Evolutionary conservation across 345 rosid genomes (phyloP).

Genomic region (Trapa bicornis): DNA sequence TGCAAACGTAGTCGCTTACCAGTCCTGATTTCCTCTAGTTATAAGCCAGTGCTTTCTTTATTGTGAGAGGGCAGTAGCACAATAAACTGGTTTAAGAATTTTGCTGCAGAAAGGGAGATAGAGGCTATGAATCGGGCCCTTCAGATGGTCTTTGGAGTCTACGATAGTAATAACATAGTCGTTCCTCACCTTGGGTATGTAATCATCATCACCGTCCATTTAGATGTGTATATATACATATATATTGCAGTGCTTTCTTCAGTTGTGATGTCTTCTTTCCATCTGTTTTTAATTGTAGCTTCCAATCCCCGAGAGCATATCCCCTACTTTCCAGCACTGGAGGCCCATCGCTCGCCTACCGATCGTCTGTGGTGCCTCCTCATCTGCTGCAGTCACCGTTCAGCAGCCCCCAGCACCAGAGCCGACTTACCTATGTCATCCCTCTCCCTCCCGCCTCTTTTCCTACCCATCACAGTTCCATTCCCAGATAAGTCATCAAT

Average conservation of each 20-base stretch:
- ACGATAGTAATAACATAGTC: slow-evolving; percentile 26
- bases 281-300: slow-evolving; percentile 18
- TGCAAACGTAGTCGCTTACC: too few species aligned
- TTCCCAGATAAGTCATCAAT: slow-evolving; percentile 13
- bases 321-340: slow-evolving; percentile 17
- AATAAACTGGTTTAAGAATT: not conserved
- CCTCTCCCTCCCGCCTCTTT: slow-evolving; percentile 32
- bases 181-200: slow-evolving; percentile 17
- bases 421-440: slow-evolving; percentile 21
- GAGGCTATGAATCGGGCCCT: slow-evolving; percentile 97
- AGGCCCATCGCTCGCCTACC: slow-evolving; percentile 32
- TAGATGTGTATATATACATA: too few species aligned
- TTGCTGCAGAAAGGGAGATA: slow-evolving; percentile 78
- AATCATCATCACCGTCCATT: not conserved
- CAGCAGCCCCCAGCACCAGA: slow-evolving; percentile 16
- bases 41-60: too few species aligned
- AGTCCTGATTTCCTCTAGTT: too few species aligned
- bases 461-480: slow-evolving; percentile 21
- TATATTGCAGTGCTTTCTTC: too few species aligned
- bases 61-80: too few species aligned
- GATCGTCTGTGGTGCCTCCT: slow-evolving; percentile 29
- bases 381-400: slow-evolving; percentile 14
- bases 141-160: slow-evolving; percentile 77
- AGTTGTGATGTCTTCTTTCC: too few species aligned
- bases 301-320: not conserved